Evolutionary conservation across 2,329 filamentous ascomycete genomes (phyloP).

Genomic region (Hymenoscyphus scutula): DNA sequence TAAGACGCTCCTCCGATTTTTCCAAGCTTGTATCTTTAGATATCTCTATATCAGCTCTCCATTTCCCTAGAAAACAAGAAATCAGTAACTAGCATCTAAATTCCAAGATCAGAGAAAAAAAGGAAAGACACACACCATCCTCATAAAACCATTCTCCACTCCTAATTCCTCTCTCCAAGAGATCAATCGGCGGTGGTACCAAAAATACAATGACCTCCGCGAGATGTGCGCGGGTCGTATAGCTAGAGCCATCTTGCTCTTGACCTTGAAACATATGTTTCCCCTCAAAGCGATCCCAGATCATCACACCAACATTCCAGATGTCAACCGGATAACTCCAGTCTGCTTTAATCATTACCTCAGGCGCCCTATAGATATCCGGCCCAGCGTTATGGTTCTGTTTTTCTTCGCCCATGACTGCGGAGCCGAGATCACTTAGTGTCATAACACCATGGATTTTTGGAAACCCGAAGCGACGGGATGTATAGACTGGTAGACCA

Average conservation of each 20-base stretch:
- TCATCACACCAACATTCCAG: constrained; percentile 6
- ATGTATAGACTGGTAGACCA: constrained; percentile 43
- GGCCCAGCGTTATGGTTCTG: constrained; percentile 21
- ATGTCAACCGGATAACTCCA: constrained; percentile 6
- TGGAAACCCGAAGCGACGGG: constrained; percentile 40
- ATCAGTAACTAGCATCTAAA: not conserved
- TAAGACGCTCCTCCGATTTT: constrained; percentile 25
- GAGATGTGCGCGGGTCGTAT: constrained; percentile 19
- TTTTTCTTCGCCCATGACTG: constrained; percentile 40
- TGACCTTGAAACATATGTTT: constrained; percentile 41
- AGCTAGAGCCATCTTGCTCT: constrained; percentile 11
- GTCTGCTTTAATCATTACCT: not conserved
- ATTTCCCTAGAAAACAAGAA: not conserved
- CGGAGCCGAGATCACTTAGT: constrained; percentile 50
- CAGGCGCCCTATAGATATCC: not conserved
- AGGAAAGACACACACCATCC: constrained; percentile 11
- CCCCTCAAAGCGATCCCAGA: constrained; percentile 49
- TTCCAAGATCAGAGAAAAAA: not conserved
- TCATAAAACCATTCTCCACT: constrained; percentile 16
- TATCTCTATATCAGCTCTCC: not conserved
- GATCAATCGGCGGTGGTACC: constrained; percentile 17
- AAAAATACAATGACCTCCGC: constrained; percentile 19
- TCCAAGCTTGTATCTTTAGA: constrained; percentile 7
- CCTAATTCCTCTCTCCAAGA: constrained; percentile 9
- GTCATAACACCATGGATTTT: constrained; percentile 37